Percentiles rank a stretch among this genome's conserved stretches.
phyloP scores from a whole-genome alignment of 228 moss, liverwort and hornwort genomes.

The Sphagnum magellanicum region DNA sequence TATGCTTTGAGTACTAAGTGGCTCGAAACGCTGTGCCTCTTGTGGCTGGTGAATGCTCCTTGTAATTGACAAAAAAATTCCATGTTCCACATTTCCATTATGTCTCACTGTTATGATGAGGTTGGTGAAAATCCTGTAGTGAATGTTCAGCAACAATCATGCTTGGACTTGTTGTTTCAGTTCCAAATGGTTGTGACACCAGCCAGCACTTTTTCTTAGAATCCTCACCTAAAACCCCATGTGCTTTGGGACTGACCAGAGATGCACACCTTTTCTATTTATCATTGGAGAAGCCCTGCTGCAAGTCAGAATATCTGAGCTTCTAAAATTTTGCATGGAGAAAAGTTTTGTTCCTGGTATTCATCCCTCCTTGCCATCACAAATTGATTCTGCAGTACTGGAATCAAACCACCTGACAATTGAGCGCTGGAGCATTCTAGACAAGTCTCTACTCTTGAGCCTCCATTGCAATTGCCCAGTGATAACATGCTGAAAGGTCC shows the following conservation, averaged over 20 bases:
- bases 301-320: background rate
- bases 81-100: slow-evolving; percentile 81
- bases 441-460: too few relatives aligned
- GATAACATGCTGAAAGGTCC: background rate
- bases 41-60: slow-evolving; percentile 62
- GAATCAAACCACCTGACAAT: too few relatives aligned
- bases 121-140: too few relatives aligned
- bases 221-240: slow-evolving; percentile 8
- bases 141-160: background rate
- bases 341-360: too few relatives aligned
- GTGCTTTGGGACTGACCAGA: slow-evolving; percentile 4
- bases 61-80: slow-evolving; percentile 70
- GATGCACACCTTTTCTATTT: background rate
- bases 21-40: slow-evolving; percentile 74
- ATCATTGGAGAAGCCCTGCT: background rate
- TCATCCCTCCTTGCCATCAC: background rate
- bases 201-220: slow-evolving; percentile 16
- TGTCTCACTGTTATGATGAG: background rate
- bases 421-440: too few relatives aligned
- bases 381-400: too few relatives aligned
- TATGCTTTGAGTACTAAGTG: slow-evolving; percentile 45
- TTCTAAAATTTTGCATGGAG: background rate
- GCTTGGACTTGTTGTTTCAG: slow-evolving; percentile 62
- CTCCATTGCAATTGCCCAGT: too few relatives aligned
- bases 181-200: slow-evolving; percentile 46